Percentiles rank a stretch among this genome's conserved stretches.
Evolutionary conservation across 164 flowering plant genomes (phyloP).

Genomic region (Piper betle): DNA sequence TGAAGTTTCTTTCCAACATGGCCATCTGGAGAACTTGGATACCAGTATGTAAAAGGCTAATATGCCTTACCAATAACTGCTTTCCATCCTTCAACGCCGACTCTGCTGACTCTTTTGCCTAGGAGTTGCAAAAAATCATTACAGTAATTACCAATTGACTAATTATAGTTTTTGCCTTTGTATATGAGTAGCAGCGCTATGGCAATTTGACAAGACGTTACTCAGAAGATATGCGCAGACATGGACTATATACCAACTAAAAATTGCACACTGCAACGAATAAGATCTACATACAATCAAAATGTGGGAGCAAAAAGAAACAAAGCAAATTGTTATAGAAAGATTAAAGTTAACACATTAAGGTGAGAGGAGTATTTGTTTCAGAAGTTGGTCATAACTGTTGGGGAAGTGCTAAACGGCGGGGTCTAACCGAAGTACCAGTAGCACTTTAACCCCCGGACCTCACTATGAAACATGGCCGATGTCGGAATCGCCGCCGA

Average conservation of each 20-base stretch:
- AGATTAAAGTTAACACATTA: too few species aligned
- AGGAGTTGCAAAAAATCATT: constrained; percentile 6
- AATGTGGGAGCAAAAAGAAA: too few species aligned
- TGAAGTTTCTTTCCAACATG: constrained; percentile 11
- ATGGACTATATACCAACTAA: too few species aligned
- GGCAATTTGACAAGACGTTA: too few species aligned
- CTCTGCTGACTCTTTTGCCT: constrained; percentile 73
- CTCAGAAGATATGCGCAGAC: too few species aligned
- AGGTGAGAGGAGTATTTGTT: neutral
- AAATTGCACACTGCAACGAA: too few species aligned
- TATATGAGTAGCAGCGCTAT: too few species aligned
- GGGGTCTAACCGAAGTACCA: neutral
- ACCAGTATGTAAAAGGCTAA: neutral
- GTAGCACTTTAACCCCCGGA: neutral
- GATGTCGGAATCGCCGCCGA: neutral
- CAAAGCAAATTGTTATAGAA: too few species aligned
- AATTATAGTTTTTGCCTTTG: too few species aligned
- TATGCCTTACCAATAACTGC: constrained; percentile 60
- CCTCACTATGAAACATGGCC: neutral
- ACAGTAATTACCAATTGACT: too few species aligned
- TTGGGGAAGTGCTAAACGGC: neutral
- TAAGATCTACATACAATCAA: too few species aligned
- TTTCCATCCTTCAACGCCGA: constrained; percentile 52
- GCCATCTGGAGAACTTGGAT: neutral
- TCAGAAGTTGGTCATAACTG: neutral